phyloP scores from a whole-genome alignment of 1,139 yeast species.

The Suzukiozyma palmioleophila region DNA sequence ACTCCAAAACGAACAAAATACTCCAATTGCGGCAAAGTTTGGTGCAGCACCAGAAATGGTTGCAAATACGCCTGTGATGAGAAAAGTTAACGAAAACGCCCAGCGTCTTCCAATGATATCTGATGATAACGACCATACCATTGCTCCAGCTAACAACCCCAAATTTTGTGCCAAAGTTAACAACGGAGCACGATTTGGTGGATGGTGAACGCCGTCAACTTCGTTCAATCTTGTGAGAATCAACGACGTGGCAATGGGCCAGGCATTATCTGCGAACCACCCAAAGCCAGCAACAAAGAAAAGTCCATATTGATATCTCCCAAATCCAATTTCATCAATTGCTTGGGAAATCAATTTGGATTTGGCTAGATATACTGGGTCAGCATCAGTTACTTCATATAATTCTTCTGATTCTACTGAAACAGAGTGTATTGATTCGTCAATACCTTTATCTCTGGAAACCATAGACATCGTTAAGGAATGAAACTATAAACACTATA shows the following conservation, averaged over 20 bases:
- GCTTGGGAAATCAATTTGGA: conserved; percentile 29
- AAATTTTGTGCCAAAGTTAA: conserved; percentile 40
- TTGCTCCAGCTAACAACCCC: conserved; percentile 40
- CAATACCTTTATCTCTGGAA: background rate
- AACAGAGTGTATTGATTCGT: conserved; percentile 3
- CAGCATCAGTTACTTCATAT: conserved; percentile 19
- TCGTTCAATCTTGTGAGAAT: conserved; percentile 32
- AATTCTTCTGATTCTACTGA: conserved; percentile 8
- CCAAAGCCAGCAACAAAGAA: conserved; percentile 43
- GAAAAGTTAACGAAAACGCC: conserved; percentile 41
- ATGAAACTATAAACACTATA: background rate
- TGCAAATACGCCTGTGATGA: conserved; percentile 38
- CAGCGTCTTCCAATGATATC: conserved; percentile 41
- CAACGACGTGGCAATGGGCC: conserved; percentile 39
- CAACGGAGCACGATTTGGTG: conserved; percentile 31
- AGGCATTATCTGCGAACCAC: conserved; percentile 42
- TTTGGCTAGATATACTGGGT: conserved; percentile 27
- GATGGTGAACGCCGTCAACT: conserved; percentile 36
- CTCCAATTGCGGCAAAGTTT: conserved; percentile 37
- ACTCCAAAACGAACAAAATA: conserved; percentile 38
- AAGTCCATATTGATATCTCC: conserved; percentile 37
- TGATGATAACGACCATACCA: conserved; percentile 38
- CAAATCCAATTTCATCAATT: conserved; percentile 40
- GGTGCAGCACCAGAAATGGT: conserved; percentile 36
- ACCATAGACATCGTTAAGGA: background rate